Percentiles rank a stretch among this genome's conserved stretches.
Evolutionary conservation across 305 asterid species (phyloP).

Genomic region (Solanum hybrid): DNA sequence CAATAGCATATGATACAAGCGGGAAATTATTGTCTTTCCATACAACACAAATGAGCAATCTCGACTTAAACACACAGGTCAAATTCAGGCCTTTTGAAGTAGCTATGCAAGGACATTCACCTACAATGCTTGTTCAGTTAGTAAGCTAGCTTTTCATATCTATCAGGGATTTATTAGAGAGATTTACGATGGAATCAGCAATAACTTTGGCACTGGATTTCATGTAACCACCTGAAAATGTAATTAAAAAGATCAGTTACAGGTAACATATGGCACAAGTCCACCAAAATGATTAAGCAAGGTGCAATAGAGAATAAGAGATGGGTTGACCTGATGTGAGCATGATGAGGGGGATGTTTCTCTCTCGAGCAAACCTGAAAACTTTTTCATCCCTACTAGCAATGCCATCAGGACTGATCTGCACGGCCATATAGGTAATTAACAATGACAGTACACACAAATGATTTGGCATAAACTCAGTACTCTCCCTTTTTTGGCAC

Average conservation of each 20-base stretch:
- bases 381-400: constrained; percentile 75
- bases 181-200: constrained; percentile 75
- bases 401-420: constrained; percentile 84
- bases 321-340: constrained; percentile 69
- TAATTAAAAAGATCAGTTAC: background rate
- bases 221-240: constrained; percentile 81
- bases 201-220: constrained; percentile 86
- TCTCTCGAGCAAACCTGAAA: constrained; percentile 64
- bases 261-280: background rate
- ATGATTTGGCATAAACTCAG: background rate
- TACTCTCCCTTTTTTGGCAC: background rate
- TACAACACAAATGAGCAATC: background rate
- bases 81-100: background rate
- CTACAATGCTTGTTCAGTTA: background rate
- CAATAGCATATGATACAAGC: background rate
- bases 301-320: background rate
- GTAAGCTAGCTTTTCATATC: constrained; percentile 15
- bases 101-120: background rate
- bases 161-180: constrained; percentile 59
- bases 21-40: background rate
- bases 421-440: constrained; percentile 8
- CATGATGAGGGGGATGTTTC: constrained; percentile 68
- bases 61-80: background rate
- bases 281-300: background rate
- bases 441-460: background rate